These are phyloP conservation scores for Aristolochia californica DNA, from an alignment of 164 flowering plant genomes.

Conservation along the genomic window DNA sequence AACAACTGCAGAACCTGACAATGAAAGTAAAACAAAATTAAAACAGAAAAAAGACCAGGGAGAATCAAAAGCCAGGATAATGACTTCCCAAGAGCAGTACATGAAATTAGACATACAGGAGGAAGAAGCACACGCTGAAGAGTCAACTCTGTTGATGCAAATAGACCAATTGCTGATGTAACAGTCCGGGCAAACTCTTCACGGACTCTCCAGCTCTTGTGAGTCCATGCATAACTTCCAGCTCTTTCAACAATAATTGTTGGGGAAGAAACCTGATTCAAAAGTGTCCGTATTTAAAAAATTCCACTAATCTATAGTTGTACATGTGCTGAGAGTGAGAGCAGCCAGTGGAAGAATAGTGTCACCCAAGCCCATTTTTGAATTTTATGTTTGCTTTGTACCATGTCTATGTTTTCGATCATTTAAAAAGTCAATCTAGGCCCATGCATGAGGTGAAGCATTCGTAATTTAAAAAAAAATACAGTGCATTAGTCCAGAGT, in stretches of 20 bases:
- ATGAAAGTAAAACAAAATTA: background rate
- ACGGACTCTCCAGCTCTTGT: constrained; percentile 90
- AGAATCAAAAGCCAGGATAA: background rate
- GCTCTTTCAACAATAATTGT: constrained; percentile 96
- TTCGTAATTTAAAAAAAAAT: too few species aligned
- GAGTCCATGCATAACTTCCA: constrained; percentile 86
- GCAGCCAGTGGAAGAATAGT: too few species aligned
- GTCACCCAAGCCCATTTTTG: too few species aligned
- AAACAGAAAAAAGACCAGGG: too few species aligned
- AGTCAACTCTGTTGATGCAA: constrained; percentile 89
- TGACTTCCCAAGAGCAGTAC: background rate
- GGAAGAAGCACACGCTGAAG: constrained; percentile 95
- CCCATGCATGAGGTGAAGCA: too few species aligned
- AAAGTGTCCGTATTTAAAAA: background rate
- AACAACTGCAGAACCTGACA: constrained; percentile 83
- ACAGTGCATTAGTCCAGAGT: too few species aligned
- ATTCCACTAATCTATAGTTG: too few species aligned
- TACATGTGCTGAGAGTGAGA: too few species aligned
- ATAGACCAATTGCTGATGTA: constrained; percentile 75
- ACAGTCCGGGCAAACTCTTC: constrained; percentile 97
- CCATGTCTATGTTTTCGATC: too few species aligned
- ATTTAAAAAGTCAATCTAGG: too few species aligned
- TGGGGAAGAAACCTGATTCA: constrained; percentile 79
- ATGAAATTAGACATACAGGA: constrained; percentile 40
- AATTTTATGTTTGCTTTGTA: too few species aligned